Base-by-base conservation (phyloP, 1,284 basidiomycete species). In the Kalmanozyma brasiliensis region DNA sequence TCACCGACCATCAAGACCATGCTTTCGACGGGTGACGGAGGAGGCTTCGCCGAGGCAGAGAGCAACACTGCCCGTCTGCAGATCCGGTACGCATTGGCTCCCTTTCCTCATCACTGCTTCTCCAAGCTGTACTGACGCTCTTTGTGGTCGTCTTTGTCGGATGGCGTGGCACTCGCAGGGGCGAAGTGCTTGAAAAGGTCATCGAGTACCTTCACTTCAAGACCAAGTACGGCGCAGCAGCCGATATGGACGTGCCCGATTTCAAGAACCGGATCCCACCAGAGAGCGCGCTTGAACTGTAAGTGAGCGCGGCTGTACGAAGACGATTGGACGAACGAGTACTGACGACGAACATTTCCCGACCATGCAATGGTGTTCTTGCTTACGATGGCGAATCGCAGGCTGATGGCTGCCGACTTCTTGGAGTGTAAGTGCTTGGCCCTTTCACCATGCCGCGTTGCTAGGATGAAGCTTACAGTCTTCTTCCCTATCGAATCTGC, bases 281-380 rank as follows among this genome's bases (percentile, higher is more conserved):
- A 2, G 91, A 93, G 82, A 87, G 93, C 24, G 89, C 90, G 1
- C 82, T 93, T 5, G 92, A 93, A 78, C 81, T 93, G 92, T 93
- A 70, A 79, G 90, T 79, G 90, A 92, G 66, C 7, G 8, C 14
- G 8, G 17, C 8, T n/a, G 8, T 9, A 22, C 8, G 23, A 3
- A 22, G 19, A 16, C 13, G 30, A 0, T 19, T 7, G 14, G 23
- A 9, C 6, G 4, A 17, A 16, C 34, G 10, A 10, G 14, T 29
- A 26, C 35, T 49, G 32, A 42, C 23, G 13, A 23, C n/a, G 20
- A 24, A 8, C 11, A 16, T 42, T 10, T 24, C 20, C 7, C 22
- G 41, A 16, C 7, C 7, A 29, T 30, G 26, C 5, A 2, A 13
- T 26, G 8, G 4, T 24, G 24, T 22, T 23, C 1, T 16, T 20